A percentile compares a stretch with the other conserved stretches of the same genome.
phyloP scores from a whole-genome alignment of 257 asterid species.

The Salvia hispanica region DNA sequence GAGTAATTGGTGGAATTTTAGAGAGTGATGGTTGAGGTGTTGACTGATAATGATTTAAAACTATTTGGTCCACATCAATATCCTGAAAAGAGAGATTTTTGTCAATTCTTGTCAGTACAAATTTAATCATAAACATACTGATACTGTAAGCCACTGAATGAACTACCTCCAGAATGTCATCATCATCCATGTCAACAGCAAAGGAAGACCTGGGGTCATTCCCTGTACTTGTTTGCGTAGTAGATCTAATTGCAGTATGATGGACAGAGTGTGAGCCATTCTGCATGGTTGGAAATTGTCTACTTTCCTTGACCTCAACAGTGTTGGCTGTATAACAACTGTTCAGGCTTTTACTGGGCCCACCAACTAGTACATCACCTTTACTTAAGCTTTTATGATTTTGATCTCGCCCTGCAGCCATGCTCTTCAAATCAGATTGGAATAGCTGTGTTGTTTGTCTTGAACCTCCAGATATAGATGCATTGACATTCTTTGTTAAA shows the following conservation, averaged over 20 bases:
- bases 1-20: conserved; percentile 66
- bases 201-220: conserved; percentile 34
- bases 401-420: conserved; percentile 37
- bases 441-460: conserved; percentile 43
- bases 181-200: conserved; percentile 59
- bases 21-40: conserved; percentile 83
- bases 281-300: conserved; percentile 40
- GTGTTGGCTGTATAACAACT: conserved; percentile 38
- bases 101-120: conserved; percentile 17
- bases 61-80: conserved; percentile 82
- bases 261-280: conserved; percentile 31
- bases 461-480: conserved; percentile 45
- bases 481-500: conserved; percentile 40
- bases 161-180: conserved; percentile 81
- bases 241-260: conserved; percentile 38
- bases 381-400: conserved; percentile 38
- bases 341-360: conserved; percentile 34
- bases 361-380: conserved; percentile 36
- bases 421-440: conserved; percentile 40
- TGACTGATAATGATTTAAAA: conserved; percentile 69
- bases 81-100: conserved; percentile 45
- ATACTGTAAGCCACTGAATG: conserved; percentile 24
- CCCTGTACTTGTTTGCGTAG: conserved; percentile 35
- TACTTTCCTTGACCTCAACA: conserved; percentile 45
- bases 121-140: conserved; percentile 10